Evolutionary conservation across 148 eudicot species (phyloP).

Genomic region (Vaccinium myrtillus): DNA sequence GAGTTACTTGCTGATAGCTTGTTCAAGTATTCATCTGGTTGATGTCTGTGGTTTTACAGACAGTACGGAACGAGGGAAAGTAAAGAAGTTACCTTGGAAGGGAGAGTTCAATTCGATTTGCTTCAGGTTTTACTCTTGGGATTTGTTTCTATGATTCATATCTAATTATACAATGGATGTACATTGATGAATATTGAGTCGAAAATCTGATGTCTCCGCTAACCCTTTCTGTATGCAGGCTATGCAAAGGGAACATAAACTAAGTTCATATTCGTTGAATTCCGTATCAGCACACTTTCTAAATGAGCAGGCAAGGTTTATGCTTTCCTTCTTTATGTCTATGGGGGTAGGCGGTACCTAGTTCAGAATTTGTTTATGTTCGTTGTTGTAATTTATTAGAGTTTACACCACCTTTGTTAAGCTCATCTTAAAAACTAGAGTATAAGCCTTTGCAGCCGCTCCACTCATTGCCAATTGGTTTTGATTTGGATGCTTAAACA

Average conservation of each 20-base stretch:
- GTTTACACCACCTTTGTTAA: not conserved
- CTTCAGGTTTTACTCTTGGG: conserved; percentile 62
- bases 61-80: conserved; percentile 95
- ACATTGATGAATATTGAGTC: conserved; percentile 7
- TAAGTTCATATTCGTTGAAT: conserved; percentile 94
- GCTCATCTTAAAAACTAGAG: not conserved
- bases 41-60: conserved; percentile 43
- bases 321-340: not conserved
- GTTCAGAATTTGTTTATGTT: conserved; percentile 1
- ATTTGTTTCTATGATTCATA: not conserved
- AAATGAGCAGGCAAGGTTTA: conserved; percentile 78
- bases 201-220: not conserved
- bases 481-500: conserved; percentile 1
- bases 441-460: not conserved
- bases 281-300: conserved; percentile 98
- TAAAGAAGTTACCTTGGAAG: conserved; percentile 88
- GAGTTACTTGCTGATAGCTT: not conserved
- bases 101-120: conserved; percentile 97
- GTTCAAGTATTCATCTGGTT: conserved; percentile 14
- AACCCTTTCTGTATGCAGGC: conserved; percentile 46
- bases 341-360: not conserved
- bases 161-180: not conserved
- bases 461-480: not conserved
- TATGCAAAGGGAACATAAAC: conserved; percentile 92
- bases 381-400: not conserved